Conservation (phyloP, 352 stramenopile genomes). For the Globisporangium alternatum region DNA sequence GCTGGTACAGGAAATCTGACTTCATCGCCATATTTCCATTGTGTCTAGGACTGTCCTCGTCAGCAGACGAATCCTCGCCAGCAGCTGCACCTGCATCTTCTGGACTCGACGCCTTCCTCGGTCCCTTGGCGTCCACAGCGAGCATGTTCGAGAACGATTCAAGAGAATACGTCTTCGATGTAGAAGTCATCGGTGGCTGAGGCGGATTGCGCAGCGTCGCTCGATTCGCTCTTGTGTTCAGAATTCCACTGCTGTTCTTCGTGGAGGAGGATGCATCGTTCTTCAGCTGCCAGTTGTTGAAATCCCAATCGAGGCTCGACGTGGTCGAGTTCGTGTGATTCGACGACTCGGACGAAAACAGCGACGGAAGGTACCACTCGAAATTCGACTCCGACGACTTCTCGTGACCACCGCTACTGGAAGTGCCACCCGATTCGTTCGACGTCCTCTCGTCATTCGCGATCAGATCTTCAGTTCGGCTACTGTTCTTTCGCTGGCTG, state of each 20-base stretch:
- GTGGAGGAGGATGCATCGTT: slow-evolving; percentile 10
- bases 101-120: slow-evolving; percentile 13
- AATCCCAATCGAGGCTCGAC: slow-evolving; percentile 79
- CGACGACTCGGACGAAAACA: slow-evolving; percentile 72
- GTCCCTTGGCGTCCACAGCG: slow-evolving; percentile 22
- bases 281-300: slow-evolving; percentile 49
- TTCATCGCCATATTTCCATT: slow-evolving; percentile 25
- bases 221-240: neutral
- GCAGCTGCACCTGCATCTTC: slow-evolving; percentile 8
- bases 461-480: slow-evolving; percentile 19
- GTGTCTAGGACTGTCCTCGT: slow-evolving; percentile 22
- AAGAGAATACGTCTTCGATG: slow-evolving; percentile 52
- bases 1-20: slow-evolving; percentile 73
- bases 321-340: slow-evolving; percentile 42
- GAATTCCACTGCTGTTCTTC: neutral
- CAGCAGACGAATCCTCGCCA: slow-evolving; percentile 20
- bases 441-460: slow-evolving; percentile 23
- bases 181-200: slow-evolving; percentile 15
- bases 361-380: slow-evolving; percentile 72
- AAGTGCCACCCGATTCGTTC: slow-evolving; percentile 4
- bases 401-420: slow-evolving; percentile 16
- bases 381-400: slow-evolving; percentile 44
- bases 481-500: slow-evolving; percentile 9
- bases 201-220: slow-evolving; percentile 6
- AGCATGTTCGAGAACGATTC: slow-evolving; percentile 60